A percentile compares a stretch with the other conserved stretches of the same genome.
These are phyloP conservation scores for Boletus smithii DNA, from an alignment of 1,284 basidiomycete genomes.

Conservation along the genomic window DNA sequence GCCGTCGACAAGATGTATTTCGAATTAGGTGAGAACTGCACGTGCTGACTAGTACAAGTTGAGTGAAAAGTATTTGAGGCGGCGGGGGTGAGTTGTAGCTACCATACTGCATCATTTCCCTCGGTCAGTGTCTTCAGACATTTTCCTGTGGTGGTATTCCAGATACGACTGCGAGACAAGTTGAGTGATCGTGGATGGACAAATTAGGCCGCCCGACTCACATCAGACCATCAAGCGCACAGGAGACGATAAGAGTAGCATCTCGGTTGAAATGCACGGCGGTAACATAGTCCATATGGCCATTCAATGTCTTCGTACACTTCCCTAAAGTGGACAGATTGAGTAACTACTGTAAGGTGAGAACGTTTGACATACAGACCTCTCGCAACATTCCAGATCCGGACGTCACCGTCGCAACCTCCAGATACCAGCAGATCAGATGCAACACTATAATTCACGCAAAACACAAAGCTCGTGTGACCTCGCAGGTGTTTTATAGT, in stretches of 20 bases:
- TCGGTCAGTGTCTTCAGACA: slow-evolving; percentile 96
- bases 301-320: slow-evolving; percentile 80
- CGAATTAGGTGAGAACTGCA: slow-evolving; percentile 91
- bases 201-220: slow-evolving; percentile 58
- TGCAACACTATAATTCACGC: slow-evolving; percentile 85
- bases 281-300: slow-evolving; percentile 93
- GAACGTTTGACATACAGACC: slow-evolving; percentile 40
- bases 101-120: slow-evolving; percentile 86
- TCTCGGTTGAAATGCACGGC: slow-evolving; percentile 93
- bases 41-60: slow-evolving; percentile 60
- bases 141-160: slow-evolving; percentile 90
- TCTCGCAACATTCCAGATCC: slow-evolving; percentile 86
- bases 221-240: slow-evolving; percentile 92
- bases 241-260: slow-evolving; percentile 87
- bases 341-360: background rate
- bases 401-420: slow-evolving; percentile 87
- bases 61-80: background rate
- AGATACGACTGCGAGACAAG: slow-evolving; percentile 69
- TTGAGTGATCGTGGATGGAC: slow-evolving; percentile 1
- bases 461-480: slow-evolving; percentile 89
- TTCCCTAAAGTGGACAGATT: slow-evolving; percentile 50
- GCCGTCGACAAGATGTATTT: slow-evolving; percentile 91
- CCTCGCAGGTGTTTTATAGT: slow-evolving; percentile 68
- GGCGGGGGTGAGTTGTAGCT: slow-evolving; percentile 36
- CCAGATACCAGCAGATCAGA: slow-evolving; percentile 90